Evolutionary conservation across 1,139 yeast genomes (phyloP).

Genomic region (Yamadazyma atmosphaerica): DNA sequence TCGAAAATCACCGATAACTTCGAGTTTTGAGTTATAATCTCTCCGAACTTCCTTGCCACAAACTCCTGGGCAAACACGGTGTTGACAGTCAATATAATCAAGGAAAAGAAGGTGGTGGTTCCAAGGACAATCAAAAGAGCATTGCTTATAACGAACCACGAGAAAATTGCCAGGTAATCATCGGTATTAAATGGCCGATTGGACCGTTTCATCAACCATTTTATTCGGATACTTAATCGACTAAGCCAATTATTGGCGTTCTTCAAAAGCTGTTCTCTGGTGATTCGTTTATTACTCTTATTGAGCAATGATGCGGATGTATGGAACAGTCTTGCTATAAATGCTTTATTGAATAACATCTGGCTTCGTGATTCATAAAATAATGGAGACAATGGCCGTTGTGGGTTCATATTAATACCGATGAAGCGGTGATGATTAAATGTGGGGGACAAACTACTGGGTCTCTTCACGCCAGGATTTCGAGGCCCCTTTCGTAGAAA

Average conservation of each 20-base stretch:
- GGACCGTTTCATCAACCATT: slow-evolving; percentile 63
- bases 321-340: background rate
- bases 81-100: slow-evolving; percentile 74
- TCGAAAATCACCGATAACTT: slow-evolving; percentile 89
- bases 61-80: slow-evolving; percentile 90
- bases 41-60: slow-evolving; percentile 80
- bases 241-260: slow-evolving; percentile 51
- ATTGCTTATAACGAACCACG: slow-evolving; percentile 90
- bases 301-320: slow-evolving; percentile 1
- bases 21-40: slow-evolving; percentile 78
- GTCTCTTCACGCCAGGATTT: slow-evolving; percentile 7
- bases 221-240: slow-evolving; percentile 55
- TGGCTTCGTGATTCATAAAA: background rate
- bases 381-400: no score
- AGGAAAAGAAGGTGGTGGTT: slow-evolving; percentile 85
- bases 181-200: slow-evolving; percentile 78
- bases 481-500: background rate
- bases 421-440: background rate
- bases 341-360: background rate
- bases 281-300: slow-evolving; percentile 7
- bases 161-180: slow-evolving; percentile 83
- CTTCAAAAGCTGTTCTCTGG: slow-evolving; percentile 55
- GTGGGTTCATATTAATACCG: no score
- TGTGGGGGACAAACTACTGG: no score
- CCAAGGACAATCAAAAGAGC: slow-evolving; percentile 75